A percentile compares a stretch with the other conserved stretches of the same genome.
Evolutionary conservation across 257 asterid species (phyloP).

Genomic region (Petunia secreta): DNA sequence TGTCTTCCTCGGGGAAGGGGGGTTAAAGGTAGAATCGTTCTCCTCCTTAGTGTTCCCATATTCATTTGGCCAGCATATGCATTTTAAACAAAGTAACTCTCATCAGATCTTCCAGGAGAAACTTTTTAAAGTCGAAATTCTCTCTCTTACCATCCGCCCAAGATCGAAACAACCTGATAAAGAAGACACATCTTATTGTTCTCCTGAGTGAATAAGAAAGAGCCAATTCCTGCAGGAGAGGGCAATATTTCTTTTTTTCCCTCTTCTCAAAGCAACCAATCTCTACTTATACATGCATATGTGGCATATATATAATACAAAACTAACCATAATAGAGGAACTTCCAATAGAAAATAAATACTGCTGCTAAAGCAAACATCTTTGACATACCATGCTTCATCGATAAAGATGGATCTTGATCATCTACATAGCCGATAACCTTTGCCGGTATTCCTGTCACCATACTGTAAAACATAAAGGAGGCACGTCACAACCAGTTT

Average conservation of each 20-base stretch:
- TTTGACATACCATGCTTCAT: conserved; percentile 51
- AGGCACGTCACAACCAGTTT: background rate
- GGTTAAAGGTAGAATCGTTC: background rate
- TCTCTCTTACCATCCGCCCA: background rate
- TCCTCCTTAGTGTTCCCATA: conserved; percentile 6
- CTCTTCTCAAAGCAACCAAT: background rate
- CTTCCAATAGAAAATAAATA: background rate
- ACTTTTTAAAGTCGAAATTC: background rate
- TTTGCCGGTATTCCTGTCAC: conserved; percentile 54
- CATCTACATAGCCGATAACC: conserved; percentile 51
- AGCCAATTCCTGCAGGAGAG: conserved; percentile 3
- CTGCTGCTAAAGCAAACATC: background rate
- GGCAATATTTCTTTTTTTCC: background rate
- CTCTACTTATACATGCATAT: background rate
- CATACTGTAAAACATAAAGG: conserved; percentile 40
- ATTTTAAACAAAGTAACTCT: background rate
- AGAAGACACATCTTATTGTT: conserved; percentile 1
- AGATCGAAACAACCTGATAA: background rate
- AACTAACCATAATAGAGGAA: background rate
- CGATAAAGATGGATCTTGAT: conserved; percentile 52
- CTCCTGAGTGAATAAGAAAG: background rate
- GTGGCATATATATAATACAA: background rate
- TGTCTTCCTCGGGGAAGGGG: background rate
- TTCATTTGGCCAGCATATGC: background rate
- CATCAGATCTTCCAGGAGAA: background rate